A percentile compares a stretch with the other conserved stretches of the same genome.
Conservation (phyloP, 2,329 filamentous ascomycete species). For the Diplodia intermedia region DNA sequence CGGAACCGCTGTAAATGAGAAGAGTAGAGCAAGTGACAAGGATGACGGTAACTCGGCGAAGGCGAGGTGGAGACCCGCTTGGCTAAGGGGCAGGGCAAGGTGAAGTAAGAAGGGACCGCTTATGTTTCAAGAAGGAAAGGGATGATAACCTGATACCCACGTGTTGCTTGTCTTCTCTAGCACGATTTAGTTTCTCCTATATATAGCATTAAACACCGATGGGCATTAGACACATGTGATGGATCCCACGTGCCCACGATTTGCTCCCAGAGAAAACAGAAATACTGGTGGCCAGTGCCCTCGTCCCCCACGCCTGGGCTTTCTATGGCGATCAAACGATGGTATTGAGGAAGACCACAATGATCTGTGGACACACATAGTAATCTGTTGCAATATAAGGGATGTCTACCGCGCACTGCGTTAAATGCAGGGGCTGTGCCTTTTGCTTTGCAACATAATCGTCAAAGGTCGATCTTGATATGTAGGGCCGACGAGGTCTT, state of each 20-base stretch:
- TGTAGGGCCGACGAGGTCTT: background rate
- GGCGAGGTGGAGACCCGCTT: slow-evolving; percentile 10
- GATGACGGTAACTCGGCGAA: background rate
- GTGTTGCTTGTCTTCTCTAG: background rate
- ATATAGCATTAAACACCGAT: background rate
- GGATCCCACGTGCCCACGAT: too few relatives aligned
- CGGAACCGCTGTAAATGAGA: background rate
- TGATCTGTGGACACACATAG: too few relatives aligned
- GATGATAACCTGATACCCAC: slow-evolving; percentile 1
- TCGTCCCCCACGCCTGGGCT: too few relatives aligned
- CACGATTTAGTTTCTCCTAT: background rate
- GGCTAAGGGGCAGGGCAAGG: background rate
- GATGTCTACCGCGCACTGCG: too few relatives aligned
- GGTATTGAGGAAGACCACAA: too few relatives aligned
- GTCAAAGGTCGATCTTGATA: background rate
- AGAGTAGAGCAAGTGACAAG: background rate
- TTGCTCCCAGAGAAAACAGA: background rate
- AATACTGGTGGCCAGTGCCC: too few relatives aligned
- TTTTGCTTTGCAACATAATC: too few relatives aligned
- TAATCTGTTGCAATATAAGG: too few relatives aligned
- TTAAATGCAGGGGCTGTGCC: too few relatives aligned
- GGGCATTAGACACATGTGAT: too few relatives aligned
- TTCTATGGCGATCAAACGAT: too few relatives aligned
- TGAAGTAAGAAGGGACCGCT: background rate
- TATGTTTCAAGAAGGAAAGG: background rate